Base-by-base conservation (phyloP, 106 monocot species). In the Dioscorea dumetorum region DNA sequence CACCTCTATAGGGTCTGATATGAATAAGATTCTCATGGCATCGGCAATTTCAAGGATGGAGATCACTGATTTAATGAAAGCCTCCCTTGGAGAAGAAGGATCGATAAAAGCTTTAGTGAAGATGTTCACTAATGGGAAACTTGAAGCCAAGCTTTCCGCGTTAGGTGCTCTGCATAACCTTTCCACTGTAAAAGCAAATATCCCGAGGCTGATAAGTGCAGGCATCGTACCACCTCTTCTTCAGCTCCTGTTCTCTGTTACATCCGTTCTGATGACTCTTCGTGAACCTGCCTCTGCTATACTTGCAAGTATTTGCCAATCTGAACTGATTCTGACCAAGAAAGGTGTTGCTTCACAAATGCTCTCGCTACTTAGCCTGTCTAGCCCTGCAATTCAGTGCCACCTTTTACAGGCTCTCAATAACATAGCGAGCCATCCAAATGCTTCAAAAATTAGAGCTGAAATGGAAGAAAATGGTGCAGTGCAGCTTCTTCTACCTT, bases 11-110 rank as follows among this genome's bases (percentile, higher is more conserved):
- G 94, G 94, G 80, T 94, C 94, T 70, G 84, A 90, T 52, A 94
- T 87, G 87, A 90, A 87, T 77, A 94, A 90, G 75, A 78, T 94
- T 77, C 68, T 94, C 49, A 94, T 94, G 90, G 94, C 94, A 58
- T 76, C 90, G 4, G 79, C 90, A 50, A 80, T 94, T 49, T 87
- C 90, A 22, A 81, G 81, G 64, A 87, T 90, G 77, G 73, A 78
- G 68, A 81, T 94, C 14, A 77, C 94, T 23, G 87, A 94, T 24
- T 81, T 80, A 68, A 94, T 75, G 77, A 90, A 80, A 66, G 67
- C 71, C 41, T 13, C 69, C n/a, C 86, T 90, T 49, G 93, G 93
- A 63, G 70, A 85, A 59, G 77, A 80, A 76, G 92, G 90, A 17
- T 79, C 73, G 21, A 72, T 94, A 1, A 82, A 84, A 9, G 71